Evolutionary conservation across 306 rosid species (phyloP).

Genomic region (Sechiopsis laciniata): DNA sequence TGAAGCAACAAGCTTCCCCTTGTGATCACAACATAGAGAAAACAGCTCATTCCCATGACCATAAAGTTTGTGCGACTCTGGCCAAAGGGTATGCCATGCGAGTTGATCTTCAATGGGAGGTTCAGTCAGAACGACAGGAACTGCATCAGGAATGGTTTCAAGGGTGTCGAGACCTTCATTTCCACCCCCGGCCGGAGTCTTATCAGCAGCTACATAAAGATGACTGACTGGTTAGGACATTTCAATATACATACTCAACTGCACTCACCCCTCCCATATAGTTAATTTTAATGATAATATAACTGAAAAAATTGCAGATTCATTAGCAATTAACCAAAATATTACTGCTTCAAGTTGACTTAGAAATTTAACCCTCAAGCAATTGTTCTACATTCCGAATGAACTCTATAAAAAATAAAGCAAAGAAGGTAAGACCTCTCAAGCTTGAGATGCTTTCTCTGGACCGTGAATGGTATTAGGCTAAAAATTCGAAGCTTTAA

Average conservation of each 20-base stretch:
- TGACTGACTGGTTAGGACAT: constrained; percentile 20
- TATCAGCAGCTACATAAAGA: constrained; percentile 51
- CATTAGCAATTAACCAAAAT: background rate
- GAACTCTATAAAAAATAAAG: too few relatives aligned
- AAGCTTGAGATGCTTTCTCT: background rate
- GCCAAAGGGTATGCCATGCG: constrained; percentile 96
- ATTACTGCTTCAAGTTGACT: background rate
- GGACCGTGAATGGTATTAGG: background rate
- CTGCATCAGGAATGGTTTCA: constrained; percentile 84
- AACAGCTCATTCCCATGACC: constrained; percentile 97
- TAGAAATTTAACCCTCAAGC: too few relatives aligned
- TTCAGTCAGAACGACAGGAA: constrained; percentile 72
- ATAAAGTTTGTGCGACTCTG: constrained; percentile 93
- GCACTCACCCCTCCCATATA: background rate
- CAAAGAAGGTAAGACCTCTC: background rate
- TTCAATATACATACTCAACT: constrained; percentile 7
- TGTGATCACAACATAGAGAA: constrained; percentile 76
- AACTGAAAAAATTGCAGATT: background rate
- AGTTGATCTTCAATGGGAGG: constrained; percentile 98
- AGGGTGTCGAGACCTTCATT: constrained; percentile 64
- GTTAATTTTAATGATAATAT: background rate
- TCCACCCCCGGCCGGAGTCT: constrained; percentile 40
- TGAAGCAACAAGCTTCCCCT: constrained; percentile 83
- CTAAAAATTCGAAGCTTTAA: background rate
- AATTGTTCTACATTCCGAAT: too few relatives aligned